These are phyloP conservation scores for Dryas alaskensis DNA, from an alignment of 306 rosid species.

Conservation along the genomic window DNA sequence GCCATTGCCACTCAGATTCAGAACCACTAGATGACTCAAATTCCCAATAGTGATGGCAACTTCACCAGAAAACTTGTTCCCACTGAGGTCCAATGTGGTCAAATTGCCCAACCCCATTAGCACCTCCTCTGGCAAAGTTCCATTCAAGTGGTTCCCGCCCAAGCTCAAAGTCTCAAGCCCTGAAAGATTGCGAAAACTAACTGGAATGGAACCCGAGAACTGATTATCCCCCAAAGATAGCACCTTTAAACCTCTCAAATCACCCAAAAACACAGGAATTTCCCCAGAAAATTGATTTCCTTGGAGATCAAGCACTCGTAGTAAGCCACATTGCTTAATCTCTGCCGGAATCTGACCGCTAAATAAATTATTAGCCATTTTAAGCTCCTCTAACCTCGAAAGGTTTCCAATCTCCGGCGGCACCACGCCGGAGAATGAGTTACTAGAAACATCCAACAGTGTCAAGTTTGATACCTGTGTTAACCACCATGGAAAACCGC, in stretches of 20 bases:
- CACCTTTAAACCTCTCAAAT: slow-evolving; percentile 48
- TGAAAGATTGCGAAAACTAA: slow-evolving; percentile 57
- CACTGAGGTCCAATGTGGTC: slow-evolving; percentile 68
- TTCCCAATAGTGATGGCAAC: slow-evolving; percentile 49
- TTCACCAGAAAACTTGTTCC: slow-evolving; percentile 61
- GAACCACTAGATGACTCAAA: slow-evolving; percentile 51
- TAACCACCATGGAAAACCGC: slow-evolving; percentile 73
- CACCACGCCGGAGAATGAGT: slow-evolving; percentile 61
- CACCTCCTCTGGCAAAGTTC: slow-evolving; percentile 53
- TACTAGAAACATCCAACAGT: slow-evolving; percentile 61
- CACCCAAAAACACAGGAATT: slow-evolving; percentile 62
- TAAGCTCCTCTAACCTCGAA: slow-evolving; percentile 50
- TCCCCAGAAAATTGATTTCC: slow-evolving; percentile 60
- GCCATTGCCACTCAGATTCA: slow-evolving; percentile 76
- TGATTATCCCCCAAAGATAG: slow-evolving; percentile 66
- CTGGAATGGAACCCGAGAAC: slow-evolving; percentile 66
- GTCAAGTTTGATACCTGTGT: slow-evolving; percentile 52
- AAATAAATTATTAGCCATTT: slow-evolving; percentile 68
- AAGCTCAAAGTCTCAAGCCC: slow-evolving; percentile 61
- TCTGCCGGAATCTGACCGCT: slow-evolving; percentile 59
- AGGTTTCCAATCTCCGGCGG: slow-evolving; percentile 55
- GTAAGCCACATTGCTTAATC: slow-evolving; percentile 57
- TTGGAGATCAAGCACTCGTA: slow-evolving; percentile 64
- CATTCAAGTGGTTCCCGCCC: slow-evolving; percentile 58
- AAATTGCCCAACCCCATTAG: slow-evolving; percentile 52